Evolutionary conservation across 441 rosid genomes (phyloP), one percentile per base, ranked within the genome.

Genomic region (Flueggea neowawraea): DNA sequence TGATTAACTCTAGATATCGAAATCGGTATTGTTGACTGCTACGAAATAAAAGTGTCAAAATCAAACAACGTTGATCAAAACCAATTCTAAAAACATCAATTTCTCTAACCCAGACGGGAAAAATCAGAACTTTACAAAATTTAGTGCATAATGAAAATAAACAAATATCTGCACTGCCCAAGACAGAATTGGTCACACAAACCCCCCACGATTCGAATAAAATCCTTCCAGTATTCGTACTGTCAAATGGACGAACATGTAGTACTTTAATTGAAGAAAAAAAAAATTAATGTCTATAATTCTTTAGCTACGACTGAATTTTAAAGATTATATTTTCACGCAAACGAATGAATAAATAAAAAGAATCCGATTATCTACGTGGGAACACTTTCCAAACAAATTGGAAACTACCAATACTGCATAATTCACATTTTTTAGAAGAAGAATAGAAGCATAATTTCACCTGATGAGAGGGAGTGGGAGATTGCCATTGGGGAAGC

Each of bases 1-100:
- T 91, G 98, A 82, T 91, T 91, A 74, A 94, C 98, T 80, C 93
- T 81, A 5, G 98, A 87, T 69, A 94, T 83, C 3, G 89, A 77
- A 74, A 90, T 79, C 7, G 90, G 87, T 66, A 90, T 73, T 8
- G 53, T 57, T 47, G 86, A 66, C 92, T 90, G 93, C 75, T 63
- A 74, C 15, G 52, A n/a, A n/a, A 48, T 55, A 56, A 31, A 48
- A 32, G 32, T 53, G 31, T 50, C 39, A 33, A 6, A 57, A 63
- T 10, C 48, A 41, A 33, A 3, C 43, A 52, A 31, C 14, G 11
- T 31, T 17, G 9, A 47, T 50, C 5, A 54, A 28, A 47, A 47
- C 32, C 52, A 31, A 52, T 45, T 51, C 39, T 10, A 28, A 56
- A 56, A 15, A 22, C 55, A 41, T 41, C 55, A 13, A 10, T 45